A percentile compares a stretch with the other conserved stretches of the same genome.
Conservation (phyloP, 306 rosid genomes). For the Cicer chorassanicum region DNA sequence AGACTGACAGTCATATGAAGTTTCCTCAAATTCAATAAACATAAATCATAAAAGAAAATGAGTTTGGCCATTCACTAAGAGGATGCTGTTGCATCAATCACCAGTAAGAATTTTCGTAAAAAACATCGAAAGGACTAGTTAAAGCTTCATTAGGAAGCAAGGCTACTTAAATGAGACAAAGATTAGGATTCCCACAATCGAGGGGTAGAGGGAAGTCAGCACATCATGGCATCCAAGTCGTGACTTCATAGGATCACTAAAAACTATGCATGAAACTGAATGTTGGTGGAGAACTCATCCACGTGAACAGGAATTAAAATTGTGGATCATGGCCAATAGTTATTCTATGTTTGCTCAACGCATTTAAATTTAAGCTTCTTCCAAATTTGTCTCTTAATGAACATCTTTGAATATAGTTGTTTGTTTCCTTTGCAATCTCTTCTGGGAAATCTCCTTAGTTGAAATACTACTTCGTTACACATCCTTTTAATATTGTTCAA, state of each 20-base stretch:
- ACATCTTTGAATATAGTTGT: slow-evolving; percentile 2
- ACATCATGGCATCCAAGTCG: slow-evolving; percentile 11
- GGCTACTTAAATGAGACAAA: slow-evolving; percentile 26
- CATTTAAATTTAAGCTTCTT: slow-evolving; percentile 31
- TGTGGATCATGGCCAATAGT: slow-evolving; percentile 5
- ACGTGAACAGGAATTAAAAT: neutral
- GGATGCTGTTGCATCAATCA: slow-evolving; percentile 14
- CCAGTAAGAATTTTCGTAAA: neutral
- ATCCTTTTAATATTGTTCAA: slow-evolving; percentile 14
- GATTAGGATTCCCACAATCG: slow-evolving; percentile 11
- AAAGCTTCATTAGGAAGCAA: slow-evolving; percentile 14
- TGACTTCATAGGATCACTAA: slow-evolving; percentile 29
- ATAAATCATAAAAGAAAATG: slow-evolving; percentile 30
- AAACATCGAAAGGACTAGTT: slow-evolving; percentile 19
- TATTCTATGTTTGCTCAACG: slow-evolving; percentile 17
- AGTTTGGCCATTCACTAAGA: slow-evolving; percentile 20
- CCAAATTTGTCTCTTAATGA: slow-evolving; percentile 9
- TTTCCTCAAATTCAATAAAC: slow-evolving; percentile 33
- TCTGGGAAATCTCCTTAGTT: slow-evolving; percentile 21
- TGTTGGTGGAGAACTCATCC: neutral
- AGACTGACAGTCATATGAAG: slow-evolving; percentile 21
- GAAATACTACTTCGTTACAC: slow-evolving; percentile 7
- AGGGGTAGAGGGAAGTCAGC: neutral
- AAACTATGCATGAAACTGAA: slow-evolving; percentile 8
- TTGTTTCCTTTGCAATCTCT: slow-evolving; percentile 27